A percentile compares a stretch with the other conserved stretches of the same genome.
These are phyloP conservation scores for Lactarius quietus DNA, from an alignment of 768 basidiomycete species.

Conservation along the genomic window DNA sequence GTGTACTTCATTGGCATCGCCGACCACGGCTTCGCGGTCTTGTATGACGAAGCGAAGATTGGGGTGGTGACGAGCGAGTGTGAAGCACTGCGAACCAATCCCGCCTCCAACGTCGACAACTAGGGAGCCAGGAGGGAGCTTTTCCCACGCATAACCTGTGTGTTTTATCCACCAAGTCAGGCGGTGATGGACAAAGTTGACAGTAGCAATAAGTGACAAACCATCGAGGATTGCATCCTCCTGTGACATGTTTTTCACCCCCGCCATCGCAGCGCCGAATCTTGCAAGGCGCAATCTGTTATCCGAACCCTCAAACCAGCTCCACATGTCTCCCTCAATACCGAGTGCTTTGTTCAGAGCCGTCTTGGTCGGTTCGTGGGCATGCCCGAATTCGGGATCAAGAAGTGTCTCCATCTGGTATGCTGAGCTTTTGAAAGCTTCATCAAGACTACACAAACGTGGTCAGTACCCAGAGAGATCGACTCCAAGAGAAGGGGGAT, in stretches of 20 bases:
- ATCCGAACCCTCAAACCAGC: background rate
- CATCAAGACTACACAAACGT: slow-evolving; percentile 27
- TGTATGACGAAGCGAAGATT: background rate
- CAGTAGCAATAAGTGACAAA: background rate
- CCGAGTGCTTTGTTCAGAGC: background rate
- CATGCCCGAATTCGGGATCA: slow-evolving; percentile 30
- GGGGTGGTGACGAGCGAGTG: background rate
- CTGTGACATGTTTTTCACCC: slow-evolving; percentile 19
- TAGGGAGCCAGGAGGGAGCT: background rate
- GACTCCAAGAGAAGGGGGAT: background rate
- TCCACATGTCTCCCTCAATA: background rate
- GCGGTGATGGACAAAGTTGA: background rate
- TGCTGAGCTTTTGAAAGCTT: slow-evolving; percentile 33
- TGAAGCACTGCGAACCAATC: background rate
- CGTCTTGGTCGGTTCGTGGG: background rate
- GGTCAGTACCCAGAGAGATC: background rate
- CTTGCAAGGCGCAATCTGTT: background rate
- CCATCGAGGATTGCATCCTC: slow-evolving; percentile 4
- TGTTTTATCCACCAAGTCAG: background rate
- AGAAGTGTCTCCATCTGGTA: slow-evolving; percentile 35
- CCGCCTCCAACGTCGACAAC: background rate
- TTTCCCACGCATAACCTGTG: background rate
- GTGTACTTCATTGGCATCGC: background rate
- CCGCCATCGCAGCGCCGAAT: slow-evolving; percentile 31
- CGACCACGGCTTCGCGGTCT: too few relatives aligned